Percentiles rank a stretch among this genome's conserved stretches.
phyloP scores from a whole-genome alignment of 768 basidiomycete genomes.

The Russula foetens region DNA sequence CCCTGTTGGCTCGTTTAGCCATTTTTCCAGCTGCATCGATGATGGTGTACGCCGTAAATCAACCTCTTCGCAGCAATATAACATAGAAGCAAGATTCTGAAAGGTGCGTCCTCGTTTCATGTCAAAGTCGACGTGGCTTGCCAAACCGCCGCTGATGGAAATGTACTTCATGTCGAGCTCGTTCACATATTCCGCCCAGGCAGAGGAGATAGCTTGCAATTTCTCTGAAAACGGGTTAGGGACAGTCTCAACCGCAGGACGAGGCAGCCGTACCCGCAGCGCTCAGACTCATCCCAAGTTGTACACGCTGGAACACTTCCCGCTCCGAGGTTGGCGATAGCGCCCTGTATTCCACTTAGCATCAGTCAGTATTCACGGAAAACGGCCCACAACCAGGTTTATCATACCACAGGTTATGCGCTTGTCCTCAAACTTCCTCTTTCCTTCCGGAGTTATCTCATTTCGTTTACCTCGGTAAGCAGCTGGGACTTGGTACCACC shows the following conservation, averaged over 20 bases:
- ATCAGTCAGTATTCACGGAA: not conserved
- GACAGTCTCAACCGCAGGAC: not conserved
- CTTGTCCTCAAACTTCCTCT: conserved; percentile 44
- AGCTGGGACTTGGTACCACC: conserved; percentile 51
- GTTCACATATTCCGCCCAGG: conserved; percentile 60
- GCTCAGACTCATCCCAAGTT: conserved; percentile 67
- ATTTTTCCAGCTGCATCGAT: conserved; percentile 46
- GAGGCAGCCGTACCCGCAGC: conserved; percentile 46
- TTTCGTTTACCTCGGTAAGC: conserved; percentile 35
- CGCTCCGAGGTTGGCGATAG: conserved; percentile 53
- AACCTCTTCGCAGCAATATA: conserved; percentile 55
- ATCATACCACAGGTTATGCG: conserved; percentile 56
- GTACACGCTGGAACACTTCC: conserved; percentile 78
- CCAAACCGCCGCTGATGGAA: conserved; percentile 50
- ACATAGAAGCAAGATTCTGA: conserved; percentile 61
- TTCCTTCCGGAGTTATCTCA: conserved; percentile 47
- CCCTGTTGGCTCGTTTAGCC: conserved; percentile 27
- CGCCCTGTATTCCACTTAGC: conserved; percentile 52
- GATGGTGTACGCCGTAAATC: conserved; percentile 39
- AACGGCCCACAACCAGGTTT: not conserved
- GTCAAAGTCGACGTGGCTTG: conserved; percentile 50
- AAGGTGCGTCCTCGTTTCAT: conserved; percentile 67
- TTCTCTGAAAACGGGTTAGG: conserved; percentile 43
- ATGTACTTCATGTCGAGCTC: conserved; percentile 51
- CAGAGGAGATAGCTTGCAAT: conserved; percentile 67